Base-by-base conservation (phyloP, 2,329 filamentous ascomycete species). In the Chrysosporium keratinophilum region DNA sequence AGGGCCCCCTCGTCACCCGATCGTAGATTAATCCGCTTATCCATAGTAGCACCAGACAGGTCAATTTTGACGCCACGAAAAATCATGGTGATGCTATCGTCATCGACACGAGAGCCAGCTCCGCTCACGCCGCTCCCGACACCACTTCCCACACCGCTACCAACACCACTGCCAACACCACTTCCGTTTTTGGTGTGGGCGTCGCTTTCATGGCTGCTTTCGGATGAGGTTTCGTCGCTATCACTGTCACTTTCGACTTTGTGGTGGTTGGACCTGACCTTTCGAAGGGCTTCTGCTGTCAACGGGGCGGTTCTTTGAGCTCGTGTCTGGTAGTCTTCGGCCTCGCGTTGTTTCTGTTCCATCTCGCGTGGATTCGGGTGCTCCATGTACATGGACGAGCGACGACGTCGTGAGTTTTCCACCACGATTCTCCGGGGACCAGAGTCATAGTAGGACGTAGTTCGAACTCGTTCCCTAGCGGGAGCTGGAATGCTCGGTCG, bases 21-120 rank as follows among this genome's bases (percentile, higher is more conserved):
- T 19, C 67, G 66, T 39, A 72, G 57, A 54, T 65, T 71, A 59
- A 72, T 71, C 44, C 70, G 71, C 19, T 68, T 66, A 2, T 63
- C 65, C 20, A 71, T 61, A 23, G 65, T 62, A 50, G 69, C 65
- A 52, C 66, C 64, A 12, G 63, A 63, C 44, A 72, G 67, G 45
- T 63, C 68, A 58, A 72, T 69, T 31, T 65, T 69, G 39, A 72
- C 63, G 20, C 70, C 70, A 44, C 70, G 67, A 59, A 72, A 65
- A 14, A 61, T 65, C 59, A 72, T 68, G 46, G 65, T 65, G 57
- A 72, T 67, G 49, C 65, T 68, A 51, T 68, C 66, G 44, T 67
- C 63, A 11, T 70, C 69, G 11, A 59, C 57, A 48, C 66, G 68
- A 43, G 65, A 64, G 23, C 63, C 66, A 46, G 58, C 62, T 35